A percentile compares a stretch with the other conserved stretches of the same genome.
phyloP scores from a whole-genome alignment of 768 basidiomycete species.

The Collybiopsis luxurians region DNA sequence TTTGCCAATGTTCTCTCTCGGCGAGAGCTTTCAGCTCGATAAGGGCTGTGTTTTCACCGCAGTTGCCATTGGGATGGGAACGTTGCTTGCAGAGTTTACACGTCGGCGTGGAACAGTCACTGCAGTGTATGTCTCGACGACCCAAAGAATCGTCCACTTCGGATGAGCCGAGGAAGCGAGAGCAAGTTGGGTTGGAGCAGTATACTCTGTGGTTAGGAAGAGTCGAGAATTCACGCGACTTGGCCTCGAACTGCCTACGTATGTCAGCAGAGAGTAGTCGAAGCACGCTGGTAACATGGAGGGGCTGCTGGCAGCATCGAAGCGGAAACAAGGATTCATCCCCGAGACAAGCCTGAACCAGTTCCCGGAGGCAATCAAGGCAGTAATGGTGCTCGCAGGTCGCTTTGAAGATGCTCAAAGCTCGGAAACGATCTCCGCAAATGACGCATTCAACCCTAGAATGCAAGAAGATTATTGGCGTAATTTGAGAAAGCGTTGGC shows the following conservation, averaged over 20 bases:
- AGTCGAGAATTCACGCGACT: slow-evolving; percentile 44
- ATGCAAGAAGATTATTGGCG: neutral
- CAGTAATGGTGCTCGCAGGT: slow-evolving; percentile 50
- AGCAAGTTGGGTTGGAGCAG: slow-evolving; percentile 46
- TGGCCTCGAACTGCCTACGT: slow-evolving; percentile 31
- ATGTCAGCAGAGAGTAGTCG: slow-evolving; percentile 27
- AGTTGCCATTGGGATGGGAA: slow-evolving; percentile 38
- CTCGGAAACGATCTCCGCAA: slow-evolving; percentile 35
- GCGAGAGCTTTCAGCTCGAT: slow-evolving; percentile 46
- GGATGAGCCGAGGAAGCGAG: slow-evolving; percentile 50
- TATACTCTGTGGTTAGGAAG: slow-evolving; percentile 45
- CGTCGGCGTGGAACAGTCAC: slow-evolving; percentile 32
- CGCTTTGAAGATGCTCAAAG: slow-evolving; percentile 27
- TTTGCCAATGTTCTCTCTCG: slow-evolving; percentile 49
- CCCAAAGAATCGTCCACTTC: neutral
- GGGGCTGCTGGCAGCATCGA: slow-evolving; percentile 42
- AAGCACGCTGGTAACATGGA: slow-evolving; percentile 25
- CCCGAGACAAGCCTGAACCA: slow-evolving; percentile 38
- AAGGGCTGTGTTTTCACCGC: slow-evolving; percentile 39
- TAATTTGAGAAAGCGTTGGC: neutral
- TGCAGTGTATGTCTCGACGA: slow-evolving; percentile 31
- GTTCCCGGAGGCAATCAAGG: slow-evolving; percentile 35
- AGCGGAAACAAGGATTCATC: slow-evolving; percentile 55
- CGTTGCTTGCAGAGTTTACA: slow-evolving; percentile 50
- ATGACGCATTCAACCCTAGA: slow-evolving; percentile 35